Conservation (phyloP, 2,329 filamentous ascomycete species). For the Diaporthe vexans region DNA sequence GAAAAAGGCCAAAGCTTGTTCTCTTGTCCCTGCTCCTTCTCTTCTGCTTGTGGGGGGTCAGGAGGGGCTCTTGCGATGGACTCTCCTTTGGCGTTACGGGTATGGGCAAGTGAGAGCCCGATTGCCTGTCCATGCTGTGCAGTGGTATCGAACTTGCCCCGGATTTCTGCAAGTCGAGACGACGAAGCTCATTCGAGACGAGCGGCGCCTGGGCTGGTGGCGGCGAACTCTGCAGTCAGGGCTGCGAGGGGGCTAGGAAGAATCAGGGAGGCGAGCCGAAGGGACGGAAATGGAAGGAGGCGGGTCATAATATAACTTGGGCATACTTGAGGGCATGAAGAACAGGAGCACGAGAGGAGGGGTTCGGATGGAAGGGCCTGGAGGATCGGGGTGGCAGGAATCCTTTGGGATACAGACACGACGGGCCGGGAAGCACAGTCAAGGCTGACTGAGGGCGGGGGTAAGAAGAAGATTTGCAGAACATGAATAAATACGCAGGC, state of each 20-base stretch:
- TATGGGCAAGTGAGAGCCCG: constrained; percentile 40
- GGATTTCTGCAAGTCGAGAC: background rate
- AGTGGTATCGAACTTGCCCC: background rate
- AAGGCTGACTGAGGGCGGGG: constrained; percentile 13
- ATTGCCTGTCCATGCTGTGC: constrained; percentile 39
- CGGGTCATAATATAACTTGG: constrained; percentile 24
- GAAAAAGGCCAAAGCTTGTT: constrained; percentile 38
- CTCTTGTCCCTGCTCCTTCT: constrained; percentile 40
- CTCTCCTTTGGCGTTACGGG: constrained; percentile 40
- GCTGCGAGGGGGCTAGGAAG: constrained; percentile 25
- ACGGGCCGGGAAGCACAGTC: background rate
- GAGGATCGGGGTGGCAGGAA: constrained; percentile 28
- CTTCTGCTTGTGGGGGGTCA: constrained; percentile 34
- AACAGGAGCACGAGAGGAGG: background rate
- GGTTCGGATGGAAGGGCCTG: constrained; percentile 22
- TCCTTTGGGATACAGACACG: constrained; percentile 34
- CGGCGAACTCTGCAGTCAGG: constrained; percentile 12
- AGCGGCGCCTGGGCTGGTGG: background rate
- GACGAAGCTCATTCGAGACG: background rate
- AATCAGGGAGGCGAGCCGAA: background rate
- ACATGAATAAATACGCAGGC: constrained; percentile 10
- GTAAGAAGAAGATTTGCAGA: constrained; percentile 3
- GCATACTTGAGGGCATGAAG: no score
- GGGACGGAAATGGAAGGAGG: background rate
- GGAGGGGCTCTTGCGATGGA: constrained; percentile 39